These are phyloP conservation scores for Nakazawaea anatomiae DNA, from an alignment of 805 yeast genomes.

Conservation along the genomic window DNA sequence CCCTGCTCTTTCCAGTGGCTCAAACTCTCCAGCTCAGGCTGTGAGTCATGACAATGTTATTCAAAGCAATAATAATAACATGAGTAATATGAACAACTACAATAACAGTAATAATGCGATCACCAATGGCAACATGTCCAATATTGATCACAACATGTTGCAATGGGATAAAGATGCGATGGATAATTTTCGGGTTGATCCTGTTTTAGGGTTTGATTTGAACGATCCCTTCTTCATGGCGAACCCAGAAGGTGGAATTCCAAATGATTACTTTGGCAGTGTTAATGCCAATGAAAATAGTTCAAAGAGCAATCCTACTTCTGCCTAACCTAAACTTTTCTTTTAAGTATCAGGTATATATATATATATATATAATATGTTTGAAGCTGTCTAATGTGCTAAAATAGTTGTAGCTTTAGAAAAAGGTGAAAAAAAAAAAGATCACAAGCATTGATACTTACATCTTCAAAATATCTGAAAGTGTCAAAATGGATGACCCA, in stretches of 20 bases:
- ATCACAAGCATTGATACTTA: too few species aligned
- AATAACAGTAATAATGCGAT: constrained; percentile 7
- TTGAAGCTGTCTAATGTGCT: too few species aligned
- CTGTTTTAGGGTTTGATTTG: constrained; percentile 31
- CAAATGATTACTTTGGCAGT: constrained; percentile 10
- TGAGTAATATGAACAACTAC: constrained; percentile 4
- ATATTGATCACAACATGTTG: constrained; percentile 5
- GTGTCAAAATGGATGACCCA: constrained; percentile 2
- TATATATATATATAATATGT: too few species aligned
- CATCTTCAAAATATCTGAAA: too few species aligned
- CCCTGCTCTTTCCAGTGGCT: not conserved
- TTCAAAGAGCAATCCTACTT: constrained; percentile 4
- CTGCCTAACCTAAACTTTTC: not conserved
- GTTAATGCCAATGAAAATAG: not conserved
- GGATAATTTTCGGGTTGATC: constrained; percentile 22
- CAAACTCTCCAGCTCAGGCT: constrained; percentile 7
- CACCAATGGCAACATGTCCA: constrained; percentile 6
- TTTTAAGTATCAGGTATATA: too few species aligned
- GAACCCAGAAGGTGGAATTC: constrained; percentile 27
- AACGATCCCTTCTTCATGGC: constrained; percentile 49
- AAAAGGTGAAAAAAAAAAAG: too few species aligned
- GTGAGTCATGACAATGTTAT: not conserved
- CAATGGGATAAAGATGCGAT: constrained; percentile 8
- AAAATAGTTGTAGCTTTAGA: too few species aligned
- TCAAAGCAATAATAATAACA: not conserved